phyloP scores from a whole-genome alignment of 192 early-diverging fungal species.

The Podila horticola region DNA sequence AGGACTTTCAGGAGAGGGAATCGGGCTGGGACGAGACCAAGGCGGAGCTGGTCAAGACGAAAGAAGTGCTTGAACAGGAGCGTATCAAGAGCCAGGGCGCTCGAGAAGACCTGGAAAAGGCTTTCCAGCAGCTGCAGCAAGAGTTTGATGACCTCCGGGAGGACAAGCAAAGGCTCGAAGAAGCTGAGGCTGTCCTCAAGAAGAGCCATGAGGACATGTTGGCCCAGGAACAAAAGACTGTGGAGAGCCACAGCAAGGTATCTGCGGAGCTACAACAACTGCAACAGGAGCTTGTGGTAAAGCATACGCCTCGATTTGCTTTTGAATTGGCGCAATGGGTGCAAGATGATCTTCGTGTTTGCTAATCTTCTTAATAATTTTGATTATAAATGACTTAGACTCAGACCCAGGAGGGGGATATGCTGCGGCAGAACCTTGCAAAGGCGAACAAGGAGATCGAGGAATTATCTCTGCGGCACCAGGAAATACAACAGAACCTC shows the following conservation, averaged over 20 bases:
- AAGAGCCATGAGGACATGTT: not conserved
- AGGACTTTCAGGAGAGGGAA: constrained; percentile 48
- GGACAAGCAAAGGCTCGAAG: constrained; percentile 12
- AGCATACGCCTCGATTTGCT: too few species aligned
- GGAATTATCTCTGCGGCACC: not conserved
- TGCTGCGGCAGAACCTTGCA: not conserved
- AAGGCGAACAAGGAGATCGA: not conserved
- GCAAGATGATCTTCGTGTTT: too few species aligned
- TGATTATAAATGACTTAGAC: not conserved
- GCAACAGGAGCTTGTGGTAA: not conserved
- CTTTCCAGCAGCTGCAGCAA: constrained; percentile 4
- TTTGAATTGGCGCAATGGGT: too few species aligned
- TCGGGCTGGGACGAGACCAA: constrained; percentile 27
- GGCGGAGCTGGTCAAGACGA: constrained; percentile 19
- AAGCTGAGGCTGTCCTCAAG: not conserved
- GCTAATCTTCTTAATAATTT: too few species aligned
- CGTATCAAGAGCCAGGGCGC: not conserved
- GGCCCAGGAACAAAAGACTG: too few species aligned
- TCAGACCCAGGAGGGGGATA: not conserved
- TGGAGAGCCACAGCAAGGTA: not conserved
- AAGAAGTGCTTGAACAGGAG: constrained; percentile 26
- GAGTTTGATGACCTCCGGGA: not conserved
- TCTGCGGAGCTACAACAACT: not conserved
- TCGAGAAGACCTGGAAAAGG: constrained; percentile 23
- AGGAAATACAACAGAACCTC: not conserved